Evolutionary conservation across 2,329 filamentous ascomycete genomes (phyloP).

Genomic region (Cladosporium austrohemisphaericum): DNA sequence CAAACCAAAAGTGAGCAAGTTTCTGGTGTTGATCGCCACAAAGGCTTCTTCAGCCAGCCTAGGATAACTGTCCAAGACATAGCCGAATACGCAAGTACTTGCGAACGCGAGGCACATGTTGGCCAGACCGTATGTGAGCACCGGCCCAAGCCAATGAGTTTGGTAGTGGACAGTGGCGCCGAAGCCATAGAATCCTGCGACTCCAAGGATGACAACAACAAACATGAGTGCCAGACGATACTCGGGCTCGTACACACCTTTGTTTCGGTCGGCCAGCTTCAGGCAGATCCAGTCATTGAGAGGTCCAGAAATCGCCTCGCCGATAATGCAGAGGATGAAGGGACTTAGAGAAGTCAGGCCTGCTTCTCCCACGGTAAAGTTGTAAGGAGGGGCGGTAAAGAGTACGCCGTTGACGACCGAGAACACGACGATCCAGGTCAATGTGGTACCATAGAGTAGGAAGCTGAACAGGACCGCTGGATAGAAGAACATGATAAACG

Average conservation of each 20-base stretch:
- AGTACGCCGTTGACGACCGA: conserved; percentile 46
- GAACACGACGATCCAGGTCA: conserved; percentile 44
- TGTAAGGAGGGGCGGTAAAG: conserved; percentile 35
- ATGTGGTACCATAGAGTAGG: conserved; percentile 42
- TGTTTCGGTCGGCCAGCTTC: conserved; percentile 28
- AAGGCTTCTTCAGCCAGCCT: conserved; percentile 49
- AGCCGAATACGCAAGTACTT: conserved; percentile 49
- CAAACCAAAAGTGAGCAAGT: conserved; percentile 46
- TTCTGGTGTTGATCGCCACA: conserved; percentile 50
- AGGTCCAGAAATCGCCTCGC: conserved; percentile 43
- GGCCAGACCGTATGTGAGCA: conserved; percentile 48
- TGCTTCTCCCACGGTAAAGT: conserved; percentile 46
- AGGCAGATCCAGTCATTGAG: conserved; percentile 45
- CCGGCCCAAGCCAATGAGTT: conserved; percentile 48
- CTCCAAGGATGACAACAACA: conserved; percentile 40
- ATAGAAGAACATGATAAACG: conserved; percentile 36
- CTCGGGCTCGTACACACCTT: conserved; percentile 35
- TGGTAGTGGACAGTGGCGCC: conserved; percentile 44
- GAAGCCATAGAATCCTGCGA: conserved; percentile 48
- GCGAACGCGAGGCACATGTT: conserved; percentile 49
- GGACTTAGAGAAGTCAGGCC: conserved; percentile 50
- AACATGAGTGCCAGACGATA: conserved; percentile 35
- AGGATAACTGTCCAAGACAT: conserved; percentile 49
- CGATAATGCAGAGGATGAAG: conserved; percentile 47
- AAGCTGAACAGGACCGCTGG: conserved; percentile 38